Percentiles rank a stretch among this genome's conserved stretches.
Evolutionary conservation across 371 early-diverging fungal species (phyloP).

Genomic region (Dichotomocladium elegans): DNA sequence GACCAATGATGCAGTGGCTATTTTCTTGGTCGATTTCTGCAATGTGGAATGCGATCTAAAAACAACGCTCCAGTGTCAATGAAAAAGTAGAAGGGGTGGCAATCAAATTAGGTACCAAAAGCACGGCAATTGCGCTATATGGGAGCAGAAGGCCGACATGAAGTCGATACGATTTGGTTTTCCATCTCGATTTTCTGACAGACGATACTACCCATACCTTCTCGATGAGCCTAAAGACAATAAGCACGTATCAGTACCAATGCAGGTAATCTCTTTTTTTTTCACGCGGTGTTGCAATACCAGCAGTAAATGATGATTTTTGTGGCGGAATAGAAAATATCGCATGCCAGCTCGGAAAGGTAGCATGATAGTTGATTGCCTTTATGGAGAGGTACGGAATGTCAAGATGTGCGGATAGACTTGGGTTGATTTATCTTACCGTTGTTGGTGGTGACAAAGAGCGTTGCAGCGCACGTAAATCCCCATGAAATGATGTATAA

Average conservation of each 20-base stretch:
- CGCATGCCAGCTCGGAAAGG: conserved; percentile 24
- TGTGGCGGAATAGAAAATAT: conserved; percentile 27
- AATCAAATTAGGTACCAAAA: neutral
- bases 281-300: conserved; percentile 8
- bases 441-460: conserved; percentile 43
- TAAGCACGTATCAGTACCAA: neutral
- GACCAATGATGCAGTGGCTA: conserved; percentile 47
- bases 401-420: neutral
- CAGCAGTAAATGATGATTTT: conserved; percentile 31
- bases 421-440: conserved; percentile 6
- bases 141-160: conserved; percentile 33
- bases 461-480: conserved; percentile 33
- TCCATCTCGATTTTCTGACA: conserved; percentile 27
- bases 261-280: neutral
- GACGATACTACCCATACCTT: conserved; percentile 38
- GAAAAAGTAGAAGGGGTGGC: too few species aligned
- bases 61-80: conserved; percentile 13
- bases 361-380: conserved; percentile 24
- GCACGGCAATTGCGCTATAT: conserved; percentile 7
- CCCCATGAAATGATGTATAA: conserved; percentile 43
- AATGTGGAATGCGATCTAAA: conserved; percentile 37
- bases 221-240: conserved; percentile 22
- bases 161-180: conserved; percentile 35
- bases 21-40: conserved; percentile 24
- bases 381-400: neutral